Evolutionary conservation across 2,329 filamentous ascomycete species (phyloP).

Genomic region (Neophaeococcomyces mojaviensis): DNA sequence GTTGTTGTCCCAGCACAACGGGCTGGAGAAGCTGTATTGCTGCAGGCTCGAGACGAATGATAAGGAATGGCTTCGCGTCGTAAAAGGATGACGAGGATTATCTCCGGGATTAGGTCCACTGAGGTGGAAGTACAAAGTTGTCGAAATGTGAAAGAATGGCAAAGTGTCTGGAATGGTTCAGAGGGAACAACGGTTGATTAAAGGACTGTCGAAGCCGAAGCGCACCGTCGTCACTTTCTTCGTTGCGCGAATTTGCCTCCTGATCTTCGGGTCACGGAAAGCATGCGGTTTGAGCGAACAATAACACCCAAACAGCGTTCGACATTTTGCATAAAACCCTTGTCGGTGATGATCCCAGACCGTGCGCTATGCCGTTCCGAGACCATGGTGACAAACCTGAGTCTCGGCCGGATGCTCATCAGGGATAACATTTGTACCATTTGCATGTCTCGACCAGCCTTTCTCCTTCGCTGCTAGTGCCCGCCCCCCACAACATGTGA

Average conservation of each 20-base stretch:
- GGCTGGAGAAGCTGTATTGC: background rate
- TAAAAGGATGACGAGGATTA: slow-evolving; percentile 1
- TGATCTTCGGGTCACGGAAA: slow-evolving; percentile 3
- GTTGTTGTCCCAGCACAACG: background rate
- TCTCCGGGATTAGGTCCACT: too few species aligned
- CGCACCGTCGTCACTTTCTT: background rate
- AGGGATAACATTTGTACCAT: background rate
- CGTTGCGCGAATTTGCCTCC: slow-evolving; percentile 8
- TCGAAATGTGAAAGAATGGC: background rate
- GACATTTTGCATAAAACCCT: too few species aligned
- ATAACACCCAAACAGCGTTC: too few species aligned
- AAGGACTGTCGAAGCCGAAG: too few species aligned
- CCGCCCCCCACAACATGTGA: slow-evolving; percentile 9
- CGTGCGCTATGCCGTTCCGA: too few species aligned
- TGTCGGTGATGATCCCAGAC: too few species aligned
- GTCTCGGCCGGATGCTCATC: background rate
- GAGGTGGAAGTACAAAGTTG: background rate
- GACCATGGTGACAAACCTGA: background rate
- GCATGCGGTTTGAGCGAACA: too few species aligned
- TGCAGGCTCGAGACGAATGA: background rate
- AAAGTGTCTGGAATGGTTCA: background rate
- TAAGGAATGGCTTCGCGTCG: background rate
- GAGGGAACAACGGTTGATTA: too few species aligned
- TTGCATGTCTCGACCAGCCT: background rate
- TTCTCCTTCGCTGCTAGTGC: too few species aligned